Evolutionary conservation across 345 rosid species (phyloP).

Genomic region (Cardamine occulta): DNA sequence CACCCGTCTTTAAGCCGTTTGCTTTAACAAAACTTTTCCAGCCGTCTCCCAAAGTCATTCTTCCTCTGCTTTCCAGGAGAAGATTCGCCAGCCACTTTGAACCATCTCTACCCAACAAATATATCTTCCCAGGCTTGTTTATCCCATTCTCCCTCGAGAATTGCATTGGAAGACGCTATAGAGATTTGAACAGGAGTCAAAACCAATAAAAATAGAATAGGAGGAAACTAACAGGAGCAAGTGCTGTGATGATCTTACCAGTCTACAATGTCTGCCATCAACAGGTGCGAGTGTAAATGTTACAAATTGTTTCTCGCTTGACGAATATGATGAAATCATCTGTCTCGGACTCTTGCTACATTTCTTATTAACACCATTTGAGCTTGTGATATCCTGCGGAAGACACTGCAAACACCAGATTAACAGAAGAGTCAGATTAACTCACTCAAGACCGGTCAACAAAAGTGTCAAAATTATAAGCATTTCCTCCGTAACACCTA

Average conservation of each 20-base stretch:
- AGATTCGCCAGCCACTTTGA: conserved; percentile 41
- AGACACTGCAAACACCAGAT: conserved; percentile 24
- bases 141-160: conserved; percentile 39
- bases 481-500: neutral
- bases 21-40: conserved; percentile 39
- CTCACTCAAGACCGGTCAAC: neutral
- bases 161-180: conserved; percentile 42
- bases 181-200: neutral
- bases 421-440: neutral
- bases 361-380: neutral
- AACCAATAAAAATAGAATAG: neutral
- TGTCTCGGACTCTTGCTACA: neutral
- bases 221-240: neutral
- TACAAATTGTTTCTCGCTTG: conserved; percentile 19
- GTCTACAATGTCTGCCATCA: conserved; percentile 38
- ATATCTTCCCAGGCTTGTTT: conserved; percentile 36
- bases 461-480: neutral
- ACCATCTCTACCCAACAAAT: conserved; percentile 36
- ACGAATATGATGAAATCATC: conserved; percentile 14
- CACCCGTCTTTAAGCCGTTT: conserved; percentile 30
- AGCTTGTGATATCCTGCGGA: conserved; percentile 14
- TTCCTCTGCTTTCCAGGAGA: conserved; percentile 35
- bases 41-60: conserved; percentile 42
- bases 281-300: conserved; percentile 40
- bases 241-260: conserved; percentile 20